Evolutionary conservation across 2,329 filamentous ascomycete genomes (phyloP), one percentile per base, ranked within the genome.

Genomic region (Pseudogymnoascus sp.): DNA sequence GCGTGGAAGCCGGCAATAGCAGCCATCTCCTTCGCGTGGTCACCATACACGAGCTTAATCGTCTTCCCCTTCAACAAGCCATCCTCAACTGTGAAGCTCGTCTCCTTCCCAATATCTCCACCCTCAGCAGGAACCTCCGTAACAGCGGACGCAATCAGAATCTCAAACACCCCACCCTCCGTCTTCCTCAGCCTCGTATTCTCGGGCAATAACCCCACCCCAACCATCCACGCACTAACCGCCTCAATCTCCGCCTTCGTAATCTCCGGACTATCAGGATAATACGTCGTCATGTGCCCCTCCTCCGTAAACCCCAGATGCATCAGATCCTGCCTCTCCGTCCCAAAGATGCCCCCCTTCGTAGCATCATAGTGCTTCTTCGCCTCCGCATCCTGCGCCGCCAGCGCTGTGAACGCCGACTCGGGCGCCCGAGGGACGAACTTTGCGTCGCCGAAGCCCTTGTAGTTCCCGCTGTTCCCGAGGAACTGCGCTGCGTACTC

Each of bases 391-490:
- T 76, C 77, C 14, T 81, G 81, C 14, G 82, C 80, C 50, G 87
- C 86, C 35, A 93, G 79, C 65, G 86, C 82, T 61, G 84, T 81
- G 65, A 93, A 82, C 4, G 81, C 82, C 64, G 83, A 82, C 68
- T 86, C 82, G 6, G 81, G 79, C 70, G 89, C 85, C 68, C 89
- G 82, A 1, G 90, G 90, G 64, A 95, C 82, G 72, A 95, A 93
- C 73, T 95, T 95, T 70, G 87, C 84, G 75, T 95, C 90, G 47
- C 91, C 91, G 70, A 93, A 93, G 69, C 88, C 89, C 78, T 93
- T 93, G 78, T 93, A 95, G 75, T 95, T 95, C 67, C 91, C 72
- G 66, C 81, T 82, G 72, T 93, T 95, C 50, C 89, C 89, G 2
- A 95, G 79, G 74, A 95, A 92, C 75, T 91, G 88, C 31, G 84